Evolutionary conservation across 2,329 filamentous ascomycete genomes (phyloP).

Genomic region (Scytalidium lignicola): DNA sequence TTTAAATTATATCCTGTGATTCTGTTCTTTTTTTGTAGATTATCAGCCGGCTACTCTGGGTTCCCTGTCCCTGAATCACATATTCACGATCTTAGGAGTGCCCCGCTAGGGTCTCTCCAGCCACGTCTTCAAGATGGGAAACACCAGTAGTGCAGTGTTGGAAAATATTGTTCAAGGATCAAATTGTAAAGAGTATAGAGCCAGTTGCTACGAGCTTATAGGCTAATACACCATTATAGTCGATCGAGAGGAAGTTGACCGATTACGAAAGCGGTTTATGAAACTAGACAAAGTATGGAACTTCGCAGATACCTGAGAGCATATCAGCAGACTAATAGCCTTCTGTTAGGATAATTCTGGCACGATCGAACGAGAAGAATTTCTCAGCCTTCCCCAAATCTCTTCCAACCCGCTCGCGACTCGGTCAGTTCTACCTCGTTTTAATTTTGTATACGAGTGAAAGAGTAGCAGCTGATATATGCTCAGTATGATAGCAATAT

Average conservation of each 20-base stretch:
- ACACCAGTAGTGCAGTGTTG: conserved; percentile 69
- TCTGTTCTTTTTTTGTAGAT: not conserved
- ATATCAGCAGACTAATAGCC: conserved; percentile 3
- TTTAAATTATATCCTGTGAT: not conserved
- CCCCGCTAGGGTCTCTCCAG: not conserved
- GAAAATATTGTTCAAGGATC: conserved; percentile 95
- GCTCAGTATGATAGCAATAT: conserved; percentile 92
- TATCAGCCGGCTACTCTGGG: not conserved
- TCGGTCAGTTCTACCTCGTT: conserved; percentile 49
- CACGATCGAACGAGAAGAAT: conserved; percentile 97
- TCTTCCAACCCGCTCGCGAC: conserved; percentile 96
- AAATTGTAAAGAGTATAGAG: conserved; percentile 64
- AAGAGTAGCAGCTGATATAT: not conserved
- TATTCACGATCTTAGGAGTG: not conserved
- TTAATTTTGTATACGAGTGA: not conserved
- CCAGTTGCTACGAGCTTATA: conserved; percentile 4
- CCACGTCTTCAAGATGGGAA: conserved; percentile 49
- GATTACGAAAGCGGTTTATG: conserved; percentile 96
- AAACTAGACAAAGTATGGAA: conserved; percentile 86
- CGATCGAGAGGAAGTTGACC: conserved; percentile 94
- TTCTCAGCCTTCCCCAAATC: conserved; percentile 93
- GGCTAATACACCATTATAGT: conserved; percentile 48
- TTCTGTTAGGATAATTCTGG: conserved; percentile 83
- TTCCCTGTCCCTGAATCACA: not conserved
- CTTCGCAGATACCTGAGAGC: not conserved